A percentile compares a stretch with the other conserved stretches of the same genome.
Conservation (phyloP, 2,329 filamentous ascomycete species). For the Dendryphion nanum region DNA sequence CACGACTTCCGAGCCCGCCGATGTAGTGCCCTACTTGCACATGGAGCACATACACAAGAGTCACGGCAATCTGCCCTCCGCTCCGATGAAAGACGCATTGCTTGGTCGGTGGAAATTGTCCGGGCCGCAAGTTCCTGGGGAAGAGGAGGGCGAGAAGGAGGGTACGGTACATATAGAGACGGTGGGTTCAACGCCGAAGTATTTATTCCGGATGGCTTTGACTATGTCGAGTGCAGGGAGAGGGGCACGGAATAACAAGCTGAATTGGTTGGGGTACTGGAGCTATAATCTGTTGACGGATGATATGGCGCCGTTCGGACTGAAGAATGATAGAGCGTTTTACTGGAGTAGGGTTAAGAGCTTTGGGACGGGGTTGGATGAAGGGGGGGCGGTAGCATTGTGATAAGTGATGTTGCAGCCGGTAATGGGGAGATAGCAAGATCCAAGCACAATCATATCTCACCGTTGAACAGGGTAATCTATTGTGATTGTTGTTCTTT, state of each 20-base stretch:
- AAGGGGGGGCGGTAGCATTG: constrained; percentile 11
- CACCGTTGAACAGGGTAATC: no score
- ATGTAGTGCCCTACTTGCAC: constrained; percentile 82
- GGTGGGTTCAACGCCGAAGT: constrained; percentile 74
- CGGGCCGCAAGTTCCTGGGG: constrained; percentile 41
- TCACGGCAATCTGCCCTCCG: constrained; percentile 43
- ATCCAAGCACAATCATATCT: no score
- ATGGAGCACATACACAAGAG: constrained; percentile 61
- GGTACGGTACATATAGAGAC: constrained; percentile 72
- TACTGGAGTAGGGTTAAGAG: constrained; percentile 63
- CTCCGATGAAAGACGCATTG: constrained; percentile 67
- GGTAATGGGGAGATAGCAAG: no score
- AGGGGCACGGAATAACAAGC: constrained; percentile 74
- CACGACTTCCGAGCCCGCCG: constrained; percentile 76
- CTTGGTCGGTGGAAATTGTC: constrained; percentile 66
- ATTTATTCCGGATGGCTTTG: constrained; percentile 81
- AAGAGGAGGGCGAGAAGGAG: constrained; percentile 25
- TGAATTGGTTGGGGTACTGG: constrained; percentile 87
- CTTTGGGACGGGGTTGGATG: constrained; percentile 47
- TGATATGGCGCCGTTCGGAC: constrained; percentile 80
- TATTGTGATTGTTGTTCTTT: no score
- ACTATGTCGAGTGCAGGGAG: constrained; percentile 62
- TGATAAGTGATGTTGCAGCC: no score
- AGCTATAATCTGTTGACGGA: constrained; percentile 87
- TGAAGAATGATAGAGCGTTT: constrained; percentile 61